phyloP scores from a whole-genome alignment of 2,329 filamentous ascomycete species.

The Ascosphaera aggregata region DNA sequence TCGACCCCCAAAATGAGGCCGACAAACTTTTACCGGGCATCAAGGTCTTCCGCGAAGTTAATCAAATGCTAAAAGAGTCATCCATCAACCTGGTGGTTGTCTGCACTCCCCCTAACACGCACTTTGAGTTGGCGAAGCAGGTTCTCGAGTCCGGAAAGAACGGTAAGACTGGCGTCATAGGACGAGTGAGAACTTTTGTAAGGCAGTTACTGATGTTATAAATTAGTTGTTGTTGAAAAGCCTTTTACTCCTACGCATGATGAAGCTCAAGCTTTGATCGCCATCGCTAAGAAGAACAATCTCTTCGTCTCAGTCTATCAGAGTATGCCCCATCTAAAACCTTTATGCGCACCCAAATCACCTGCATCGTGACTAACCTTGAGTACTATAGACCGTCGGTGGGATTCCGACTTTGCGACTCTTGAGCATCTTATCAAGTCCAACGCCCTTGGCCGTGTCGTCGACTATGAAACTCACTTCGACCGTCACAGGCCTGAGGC shows the following conservation, averaged over 20 bases:
- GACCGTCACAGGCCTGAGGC: conserved; percentile 44
- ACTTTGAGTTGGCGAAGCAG: conserved; percentile 40
- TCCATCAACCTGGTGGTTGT: conserved; percentile 46
- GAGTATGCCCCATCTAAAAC: conserved; percentile 21
- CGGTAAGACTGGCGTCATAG: conserved; percentile 12
- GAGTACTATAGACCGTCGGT: conserved; percentile 37
- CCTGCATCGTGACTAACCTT: background rate
- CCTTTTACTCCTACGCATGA: conserved; percentile 51
- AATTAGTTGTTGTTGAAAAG: conserved; percentile 52
- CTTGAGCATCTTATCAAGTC: conserved; percentile 37
- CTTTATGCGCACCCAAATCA: background rate
- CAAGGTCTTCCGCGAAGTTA: conserved; percentile 39
- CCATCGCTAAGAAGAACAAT: conserved; percentile 27
- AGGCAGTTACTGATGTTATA: conserved; percentile 1
- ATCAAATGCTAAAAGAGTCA: conserved; percentile 40
- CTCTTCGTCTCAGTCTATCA: conserved; percentile 45
- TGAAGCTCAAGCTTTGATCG: conserved; percentile 41
- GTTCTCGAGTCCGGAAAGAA: conserved; percentile 51
- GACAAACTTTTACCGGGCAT: conserved; percentile 41
- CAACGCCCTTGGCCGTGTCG: conserved; percentile 41
- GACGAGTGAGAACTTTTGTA: background rate
- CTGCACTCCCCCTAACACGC: conserved; percentile 47
- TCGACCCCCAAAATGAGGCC: conserved; percentile 40
- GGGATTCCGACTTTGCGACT: conserved; percentile 56
- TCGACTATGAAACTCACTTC: conserved; percentile 62